Percentiles rank a stretch among this genome's conserved stretches.
phyloP scores from a whole-genome alignment of 2,329 filamentous ascomycete genomes.

The Akanthomyces dipterigenus region DNA sequence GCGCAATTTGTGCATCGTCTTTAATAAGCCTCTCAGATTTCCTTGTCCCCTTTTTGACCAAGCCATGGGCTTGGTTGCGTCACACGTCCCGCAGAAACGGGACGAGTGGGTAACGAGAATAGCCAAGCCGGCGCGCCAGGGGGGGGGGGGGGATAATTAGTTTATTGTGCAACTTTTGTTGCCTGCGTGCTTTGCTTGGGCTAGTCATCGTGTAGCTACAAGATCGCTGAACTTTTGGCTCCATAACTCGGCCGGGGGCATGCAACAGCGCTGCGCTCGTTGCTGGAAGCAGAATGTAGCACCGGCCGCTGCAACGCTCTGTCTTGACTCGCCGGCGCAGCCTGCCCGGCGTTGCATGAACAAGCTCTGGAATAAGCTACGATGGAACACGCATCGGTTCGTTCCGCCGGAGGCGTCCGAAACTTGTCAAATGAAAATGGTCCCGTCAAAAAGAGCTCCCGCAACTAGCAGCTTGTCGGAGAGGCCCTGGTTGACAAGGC shows the following conservation, averaged over 20 bases:
- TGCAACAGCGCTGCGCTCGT: background rate
- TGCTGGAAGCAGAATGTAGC: background rate
- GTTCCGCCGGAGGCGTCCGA: too few relatives aligned
- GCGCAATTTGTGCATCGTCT: background rate
- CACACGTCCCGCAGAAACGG: background rate
- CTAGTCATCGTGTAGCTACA: background rate
- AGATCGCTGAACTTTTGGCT: background rate
- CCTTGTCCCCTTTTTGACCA: background rate
- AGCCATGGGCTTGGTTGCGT: background rate
- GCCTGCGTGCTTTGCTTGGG: too few relatives aligned
- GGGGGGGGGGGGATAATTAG: too few relatives aligned
- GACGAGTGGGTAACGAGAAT: background rate
- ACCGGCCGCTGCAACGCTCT: background rate
- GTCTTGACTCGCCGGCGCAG: background rate
- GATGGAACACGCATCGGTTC: background rate
- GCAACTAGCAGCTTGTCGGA: background rate
- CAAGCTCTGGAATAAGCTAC: background rate
- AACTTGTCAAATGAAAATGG: background rate
- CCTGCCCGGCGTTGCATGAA: background rate
- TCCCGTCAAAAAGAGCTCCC: background rate
- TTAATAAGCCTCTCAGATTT: background rate
- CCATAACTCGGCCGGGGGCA: background rate
- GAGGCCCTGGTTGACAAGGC: background rate
- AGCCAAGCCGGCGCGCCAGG: background rate
- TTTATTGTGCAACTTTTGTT: slow-evolving; percentile 6